These are phyloP conservation scores for Emericellopsis atlantica DNA, from an alignment of 2,329 filamentous ascomycete genomes.

Conservation along the genomic window DNA sequence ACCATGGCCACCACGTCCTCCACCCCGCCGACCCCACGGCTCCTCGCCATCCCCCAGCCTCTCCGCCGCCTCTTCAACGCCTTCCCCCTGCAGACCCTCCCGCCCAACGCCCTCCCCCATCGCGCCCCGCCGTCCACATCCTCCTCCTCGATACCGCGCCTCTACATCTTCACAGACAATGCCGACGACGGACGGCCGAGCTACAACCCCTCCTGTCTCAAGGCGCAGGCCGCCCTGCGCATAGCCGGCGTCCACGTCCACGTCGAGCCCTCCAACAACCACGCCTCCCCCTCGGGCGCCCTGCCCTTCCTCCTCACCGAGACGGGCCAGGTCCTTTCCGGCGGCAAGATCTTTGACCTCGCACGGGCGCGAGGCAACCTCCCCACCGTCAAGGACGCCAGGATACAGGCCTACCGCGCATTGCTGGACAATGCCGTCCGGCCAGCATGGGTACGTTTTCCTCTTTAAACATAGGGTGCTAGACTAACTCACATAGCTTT, in stretches of 20 bases:
- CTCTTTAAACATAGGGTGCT: too few relatives aligned
- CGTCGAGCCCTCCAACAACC: constrained; percentile 68
- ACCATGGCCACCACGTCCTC: not conserved
- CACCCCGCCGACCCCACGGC: constrained; percentile 9
- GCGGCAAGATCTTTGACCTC: constrained; percentile 55
- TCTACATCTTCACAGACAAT: constrained; percentile 69
- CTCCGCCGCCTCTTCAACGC: constrained; percentile 73
- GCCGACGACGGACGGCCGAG: constrained; percentile 55
- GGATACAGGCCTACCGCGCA: constrained; percentile 64
- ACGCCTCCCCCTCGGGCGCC: constrained; percentile 80
- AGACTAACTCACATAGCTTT: constrained; percentile 37
- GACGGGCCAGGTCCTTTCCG: constrained; percentile 36
- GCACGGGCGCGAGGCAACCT: constrained; percentile 30
- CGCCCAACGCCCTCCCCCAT: constrained; percentile 60
- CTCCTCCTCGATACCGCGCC: constrained; percentile 32
- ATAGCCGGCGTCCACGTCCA: constrained; percentile 59
- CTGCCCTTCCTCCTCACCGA: constrained; percentile 72
- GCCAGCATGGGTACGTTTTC: constrained; percentile 59
- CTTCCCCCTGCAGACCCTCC: constrained; percentile 69
- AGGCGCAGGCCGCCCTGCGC: constrained; percentile 89
- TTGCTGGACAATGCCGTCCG: constrained; percentile 68
- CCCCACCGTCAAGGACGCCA: constrained; percentile 28
- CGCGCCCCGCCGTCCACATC: constrained; percentile 23
- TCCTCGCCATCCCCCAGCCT: constrained; percentile 55
- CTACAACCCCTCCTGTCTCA: constrained; percentile 86